Evolutionary conservation across 2,329 filamentous ascomycete genomes (phyloP).

Genomic region (Hymenoscyphus repandus): DNA sequence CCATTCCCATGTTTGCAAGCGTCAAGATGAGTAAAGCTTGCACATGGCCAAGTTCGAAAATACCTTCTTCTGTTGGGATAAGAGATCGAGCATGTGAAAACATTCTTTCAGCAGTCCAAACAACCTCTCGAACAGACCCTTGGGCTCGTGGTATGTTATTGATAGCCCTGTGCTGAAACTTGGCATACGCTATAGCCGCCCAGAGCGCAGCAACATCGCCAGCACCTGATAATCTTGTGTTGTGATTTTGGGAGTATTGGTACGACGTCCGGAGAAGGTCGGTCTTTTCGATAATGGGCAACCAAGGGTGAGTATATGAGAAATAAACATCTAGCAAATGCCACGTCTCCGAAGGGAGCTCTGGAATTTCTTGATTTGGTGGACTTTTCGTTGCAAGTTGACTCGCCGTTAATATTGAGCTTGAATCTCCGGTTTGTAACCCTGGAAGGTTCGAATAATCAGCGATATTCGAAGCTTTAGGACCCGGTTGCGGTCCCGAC

Average conservation of each 20-base stretch:
- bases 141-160: conserved; percentile 26
- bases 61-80: conserved; percentile 44
- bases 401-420: conserved; percentile 3
- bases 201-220: conserved; percentile 53
- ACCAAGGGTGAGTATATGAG: conserved; percentile 70
- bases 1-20: conserved; percentile 56
- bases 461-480: too few relatives aligned
- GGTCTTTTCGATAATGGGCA: conserved; percentile 67
- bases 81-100: conserved; percentile 46
- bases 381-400: conserved; percentile 16
- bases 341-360: conserved; percentile 30
- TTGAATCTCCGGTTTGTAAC: background rate
- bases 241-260: conserved; percentile 26
- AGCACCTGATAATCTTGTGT: conserved; percentile 1
- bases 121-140: conserved; percentile 17
- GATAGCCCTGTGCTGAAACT: conserved; percentile 41
- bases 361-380: conserved; percentile 15
- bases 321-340: conserved; percentile 66
- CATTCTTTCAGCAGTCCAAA: conserved; percentile 36
- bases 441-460: too few relatives aligned
- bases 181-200: conserved; percentile 53
- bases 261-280: conserved; percentile 29
- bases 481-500: too few relatives aligned
- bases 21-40: conserved; percentile 54
- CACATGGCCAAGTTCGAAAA: conserved; percentile 46